These are phyloP conservation scores for Lepidium aucheri DNA, from an alignment of 345 rosid genomes.

Conservation along the genomic window DNA sequence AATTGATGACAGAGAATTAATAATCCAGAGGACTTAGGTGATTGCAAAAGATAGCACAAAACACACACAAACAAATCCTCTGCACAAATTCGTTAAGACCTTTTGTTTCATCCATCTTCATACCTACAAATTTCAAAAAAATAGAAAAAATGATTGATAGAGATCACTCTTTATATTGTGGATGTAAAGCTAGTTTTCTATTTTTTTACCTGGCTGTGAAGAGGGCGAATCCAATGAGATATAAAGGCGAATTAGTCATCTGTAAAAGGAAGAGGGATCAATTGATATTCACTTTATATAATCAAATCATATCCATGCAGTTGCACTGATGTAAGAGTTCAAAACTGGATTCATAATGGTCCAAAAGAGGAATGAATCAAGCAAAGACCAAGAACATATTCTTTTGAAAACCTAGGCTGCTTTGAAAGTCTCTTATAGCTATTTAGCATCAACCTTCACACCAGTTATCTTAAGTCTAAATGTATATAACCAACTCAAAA, in stretches of 20 bases:
- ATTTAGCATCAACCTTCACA: not conserved
- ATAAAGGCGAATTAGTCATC: slow-evolving; percentile 16
- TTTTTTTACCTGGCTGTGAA: slow-evolving; percentile 9
- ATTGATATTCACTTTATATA: not conserved
- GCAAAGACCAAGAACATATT: not conserved
- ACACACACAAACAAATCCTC: slow-evolving; percentile 17
- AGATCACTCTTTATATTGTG: not conserved
- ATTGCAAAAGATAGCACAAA: slow-evolving; percentile 5
- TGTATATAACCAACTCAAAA: not conserved
- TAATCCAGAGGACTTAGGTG: not conserved
- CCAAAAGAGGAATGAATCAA: not conserved
- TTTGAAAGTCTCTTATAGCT: not conserved
- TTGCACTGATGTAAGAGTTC: not conserved
- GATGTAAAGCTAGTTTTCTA: not conserved
- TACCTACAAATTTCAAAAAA: not conserved
- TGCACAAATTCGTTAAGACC: slow-evolving; percentile 13
- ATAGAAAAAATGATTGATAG: not conserved
- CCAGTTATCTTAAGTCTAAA: not conserved
- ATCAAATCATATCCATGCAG: too few relatives aligned
- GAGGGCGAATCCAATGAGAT: slow-evolving; percentile 15
- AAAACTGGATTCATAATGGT: not conserved
- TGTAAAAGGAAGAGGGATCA: not conserved
- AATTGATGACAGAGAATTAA: not conserved
- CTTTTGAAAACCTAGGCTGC: not conserved
- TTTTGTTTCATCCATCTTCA: not conserved